Base-by-base conservation (phyloP, 2,329 filamentous ascomycete genomes). In the Dactylellina leptospora region DNA sequence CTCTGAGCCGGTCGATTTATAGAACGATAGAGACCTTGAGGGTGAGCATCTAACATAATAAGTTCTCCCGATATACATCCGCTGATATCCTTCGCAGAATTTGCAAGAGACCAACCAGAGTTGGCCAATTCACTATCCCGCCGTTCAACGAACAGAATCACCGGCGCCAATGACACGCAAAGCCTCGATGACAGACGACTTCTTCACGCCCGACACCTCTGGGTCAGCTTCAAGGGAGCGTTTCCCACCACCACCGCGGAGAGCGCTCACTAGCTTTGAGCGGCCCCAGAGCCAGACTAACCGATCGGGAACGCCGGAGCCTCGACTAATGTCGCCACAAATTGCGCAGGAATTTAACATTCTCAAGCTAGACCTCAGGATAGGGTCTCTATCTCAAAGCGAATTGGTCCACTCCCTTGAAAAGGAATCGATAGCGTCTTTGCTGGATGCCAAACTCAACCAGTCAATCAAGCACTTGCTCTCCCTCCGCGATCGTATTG, bases 331-430 rank as follows among this genome's bases (percentile, higher is more conserved):
- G 73, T 92, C 92, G 1, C 91, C 92, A 27, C 92, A 97, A 80
- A 92, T 97, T 74, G 91, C 93, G 2, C 92, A 96, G 75, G 93
- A 99, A 77, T 97, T 97, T 77, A 97, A 93, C 0, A 89, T 99
- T 28, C 81, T 99, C 75, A 99, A 97, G 81, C 83, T 99, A 73
- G 95, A 99, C 79, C 82, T 99, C 64, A 96, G 97, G 81, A 85
- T 99, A 61, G 93, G 93, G 28, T 84, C 90, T 4, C 80, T 96
- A 53, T 90, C 92, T 72, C 95, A 97, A 78, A 86, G 91, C 0
- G 93, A 97, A 77, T 83, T 97, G 16, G 93, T 97, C 6, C 93
- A 97, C 80, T 97, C 95, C 0, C 81, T 99, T 53, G 93, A 97
- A 77, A 97, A 97, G 81, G 85, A 84, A 11, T 96, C 93, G 0